These are phyloP conservation scores for Penicillium sp. DNA, from an alignment of 2,329 filamentous ascomycete genomes.

Conservation along the genomic window DNA sequence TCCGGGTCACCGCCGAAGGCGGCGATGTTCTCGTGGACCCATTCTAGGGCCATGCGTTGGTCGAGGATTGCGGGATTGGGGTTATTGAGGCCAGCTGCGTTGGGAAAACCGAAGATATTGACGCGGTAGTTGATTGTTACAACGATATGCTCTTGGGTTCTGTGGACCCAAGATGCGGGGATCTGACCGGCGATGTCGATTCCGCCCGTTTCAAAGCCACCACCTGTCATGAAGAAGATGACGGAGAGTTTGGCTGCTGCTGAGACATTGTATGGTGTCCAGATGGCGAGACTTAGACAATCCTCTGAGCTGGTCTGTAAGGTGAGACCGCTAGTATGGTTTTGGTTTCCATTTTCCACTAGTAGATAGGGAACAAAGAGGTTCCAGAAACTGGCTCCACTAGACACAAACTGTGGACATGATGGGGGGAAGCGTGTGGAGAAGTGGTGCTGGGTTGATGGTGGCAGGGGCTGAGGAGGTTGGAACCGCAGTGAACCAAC, in stretches of 20 bases:
- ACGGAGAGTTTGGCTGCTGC: constrained; percentile 42
- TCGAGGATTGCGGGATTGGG: constrained; percentile 13
- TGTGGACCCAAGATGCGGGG: constrained; percentile 43
- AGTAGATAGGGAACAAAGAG: constrained; percentile 31
- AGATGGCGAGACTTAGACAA: constrained; percentile 49
- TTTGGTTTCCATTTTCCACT: constrained; percentile 34
- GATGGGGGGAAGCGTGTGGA: constrained; percentile 31
- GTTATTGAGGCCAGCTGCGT: constrained; percentile 23
- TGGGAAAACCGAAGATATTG: constrained; percentile 28
- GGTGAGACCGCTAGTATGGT: constrained; percentile 6
- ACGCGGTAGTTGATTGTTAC: constrained; percentile 37
- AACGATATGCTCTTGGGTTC: constrained; percentile 43
- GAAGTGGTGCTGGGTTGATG: constrained; percentile 24
- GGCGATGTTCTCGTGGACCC: constrained; percentile 27
- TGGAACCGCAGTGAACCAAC: constrained; percentile 31
- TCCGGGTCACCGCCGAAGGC: constrained; percentile 1
- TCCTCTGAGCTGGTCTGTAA: constrained; percentile 38
- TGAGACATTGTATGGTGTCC: constrained; percentile 39
- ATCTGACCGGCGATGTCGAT: constrained; percentile 49
- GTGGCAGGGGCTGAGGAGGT: constrained; percentile 15
- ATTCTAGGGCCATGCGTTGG: constrained; percentile 27
- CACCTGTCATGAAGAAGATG: constrained; percentile 51
- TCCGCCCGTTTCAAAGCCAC: constrained; percentile 47
- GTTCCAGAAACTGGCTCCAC: constrained; percentile 29
- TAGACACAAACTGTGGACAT: constrained; percentile 38